These are phyloP conservation scores for Dioscorea alata DNA, from an alignment of 106 monocot genomes.

Conservation along the genomic window DNA sequence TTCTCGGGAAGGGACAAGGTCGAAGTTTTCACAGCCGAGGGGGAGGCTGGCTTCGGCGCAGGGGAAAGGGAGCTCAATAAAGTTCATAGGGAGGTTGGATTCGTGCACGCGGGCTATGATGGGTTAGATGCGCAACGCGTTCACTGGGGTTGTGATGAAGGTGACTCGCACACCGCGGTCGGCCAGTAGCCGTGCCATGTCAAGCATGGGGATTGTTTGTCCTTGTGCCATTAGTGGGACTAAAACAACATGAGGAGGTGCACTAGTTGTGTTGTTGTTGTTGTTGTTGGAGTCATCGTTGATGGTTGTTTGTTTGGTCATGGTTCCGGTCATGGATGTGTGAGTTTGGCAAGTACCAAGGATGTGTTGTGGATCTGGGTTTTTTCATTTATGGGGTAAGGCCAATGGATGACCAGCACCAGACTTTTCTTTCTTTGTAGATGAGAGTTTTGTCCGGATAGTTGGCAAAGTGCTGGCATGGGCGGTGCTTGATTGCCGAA, in stretches of 20 bases:
- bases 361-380: too few relatives aligned
- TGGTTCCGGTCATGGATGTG: too few relatives aligned
- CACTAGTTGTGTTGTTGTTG: too few relatives aligned
- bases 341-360: too few relatives aligned
- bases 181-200: conserved; percentile 44
- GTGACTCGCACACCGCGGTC: conserved; percentile 33
- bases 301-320: too few relatives aligned
- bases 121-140: conserved; percentile 25
- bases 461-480: too few relatives aligned
- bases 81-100: conserved; percentile 14
- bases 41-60: conserved; percentile 31
- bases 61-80: conserved; percentile 41
- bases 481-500: too few relatives aligned
- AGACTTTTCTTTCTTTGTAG: too few relatives aligned
- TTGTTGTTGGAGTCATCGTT: too few relatives aligned
- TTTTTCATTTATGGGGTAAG: too few relatives aligned
- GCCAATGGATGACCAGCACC: too few relatives aligned
- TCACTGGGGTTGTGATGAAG: conserved; percentile 50
- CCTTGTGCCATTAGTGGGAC: conserved; percentile 53
- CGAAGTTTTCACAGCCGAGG: conserved; percentile 35
- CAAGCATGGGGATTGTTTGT: conserved; percentile 62
- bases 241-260: conserved; percentile 31
- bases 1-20: conserved; percentile 2
- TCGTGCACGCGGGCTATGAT: conserved; percentile 10
- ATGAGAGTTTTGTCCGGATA: too few relatives aligned